Base-by-base conservation (phyloP, 305 asterid species). In the Fraxinus platypoda region DNA sequence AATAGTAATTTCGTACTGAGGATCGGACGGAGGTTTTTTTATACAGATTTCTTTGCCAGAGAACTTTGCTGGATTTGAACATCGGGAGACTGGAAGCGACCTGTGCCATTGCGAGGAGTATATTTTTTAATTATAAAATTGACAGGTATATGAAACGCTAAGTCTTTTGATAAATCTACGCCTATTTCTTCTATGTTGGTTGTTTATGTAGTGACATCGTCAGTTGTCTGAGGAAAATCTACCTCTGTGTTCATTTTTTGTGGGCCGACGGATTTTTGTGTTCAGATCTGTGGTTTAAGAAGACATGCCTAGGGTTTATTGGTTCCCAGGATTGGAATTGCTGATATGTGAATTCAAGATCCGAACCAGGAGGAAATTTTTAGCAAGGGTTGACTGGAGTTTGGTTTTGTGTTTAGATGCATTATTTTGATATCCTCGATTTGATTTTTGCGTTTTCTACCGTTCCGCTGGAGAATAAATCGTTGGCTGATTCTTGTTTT, bases 91-190 rank as follows among this genome's bases (percentile, higher is more conserved):
- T 62, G 33, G 72, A 64, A 26, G 15, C 34, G 34, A 64, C 72
- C n/a, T 82, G 82, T 84, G 66, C 77, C 78, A n/a, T 80, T 82
- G 73, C 72, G 79, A 25, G 34, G 72, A 64, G 34, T 23, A 25
- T 25, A 64, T 64, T 19, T 64, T 64, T 64, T 9, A 25, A 23
- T 64, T 21, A 30, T 64, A 64, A 33, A 64, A 64, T 64, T 64
- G 72, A 74, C 89, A 88, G 89, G 91, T 88, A 88, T 84, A 86
- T 78, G 88, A 84, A 86, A 86, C 84, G 85, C 88, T 84, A 86
- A 84, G 83, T 72, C 82, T 52, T 86, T 83, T 84, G 87, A 86
- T 88, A 85, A 82, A 25, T 64, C 72, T 83, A 78, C 84, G 84
- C 88, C 79, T 86, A 85, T 76, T 54, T 82, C 85, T 84, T 84